Evolutionary conservation across 352 stramenopile genomes (phyloP).

Genomic region (Peronospora farinosa): DNA sequence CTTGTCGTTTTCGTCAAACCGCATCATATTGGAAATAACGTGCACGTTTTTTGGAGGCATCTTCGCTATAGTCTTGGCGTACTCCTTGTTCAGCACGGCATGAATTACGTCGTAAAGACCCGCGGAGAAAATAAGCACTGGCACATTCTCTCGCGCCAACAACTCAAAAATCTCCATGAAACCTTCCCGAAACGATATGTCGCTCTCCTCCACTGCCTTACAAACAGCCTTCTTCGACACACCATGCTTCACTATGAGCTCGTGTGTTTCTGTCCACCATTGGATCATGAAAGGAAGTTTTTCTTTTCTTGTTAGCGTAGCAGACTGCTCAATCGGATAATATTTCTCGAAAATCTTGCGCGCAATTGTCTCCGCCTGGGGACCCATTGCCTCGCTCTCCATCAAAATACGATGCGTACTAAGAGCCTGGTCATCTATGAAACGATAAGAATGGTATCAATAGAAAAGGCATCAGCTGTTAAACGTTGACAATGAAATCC

Average conservation of each 20-base stretch:
- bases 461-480: not conserved
- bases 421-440: conserved; percentile 36
- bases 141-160: conserved; percentile 48
- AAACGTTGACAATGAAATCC: not conserved
- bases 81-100: conserved; percentile 61
- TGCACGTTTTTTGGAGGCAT: conserved; percentile 53
- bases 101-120: conserved; percentile 80
- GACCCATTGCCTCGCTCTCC: conserved; percentile 38
- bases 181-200: conserved; percentile 49
- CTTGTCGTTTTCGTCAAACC: conserved; percentile 43
- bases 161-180: conserved; percentile 63
- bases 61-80: conserved; percentile 27
- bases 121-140: conserved; percentile 66
- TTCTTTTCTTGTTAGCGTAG: conserved; percentile 52
- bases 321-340: conserved; percentile 73
- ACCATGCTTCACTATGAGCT: conserved; percentile 50
- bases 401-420: conserved; percentile 55
- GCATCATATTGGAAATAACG: conserved; percentile 81
- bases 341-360: conserved; percentile 61
- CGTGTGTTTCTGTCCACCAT: conserved; percentile 56
- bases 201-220: conserved; percentile 40
- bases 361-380: conserved; percentile 21
- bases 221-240: conserved; percentile 40
- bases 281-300: conserved; percentile 78
- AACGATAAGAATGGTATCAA: not conserved